Evolutionary conservation across 192 early-diverging fungal species (phyloP).

Genomic region (Umbelopsis vinacea): DNA sequence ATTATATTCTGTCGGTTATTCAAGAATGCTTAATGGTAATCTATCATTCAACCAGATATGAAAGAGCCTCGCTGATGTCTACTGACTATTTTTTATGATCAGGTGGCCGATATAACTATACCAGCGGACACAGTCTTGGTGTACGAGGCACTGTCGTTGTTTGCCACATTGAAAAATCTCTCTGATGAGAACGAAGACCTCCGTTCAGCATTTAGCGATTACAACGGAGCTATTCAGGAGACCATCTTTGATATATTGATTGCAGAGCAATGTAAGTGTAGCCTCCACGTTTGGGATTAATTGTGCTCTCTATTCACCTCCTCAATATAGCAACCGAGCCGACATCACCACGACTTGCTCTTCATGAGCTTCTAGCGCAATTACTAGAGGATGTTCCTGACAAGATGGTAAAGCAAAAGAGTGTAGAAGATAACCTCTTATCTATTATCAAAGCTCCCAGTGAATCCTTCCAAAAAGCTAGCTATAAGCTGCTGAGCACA

Average conservation of each 20-base stretch:
- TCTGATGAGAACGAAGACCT: conserved; percentile 23
- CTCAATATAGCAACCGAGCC: not conserved
- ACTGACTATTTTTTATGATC: not conserved
- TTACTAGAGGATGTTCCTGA: conserved; percentile 31
- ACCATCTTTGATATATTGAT: conserved; percentile 3
- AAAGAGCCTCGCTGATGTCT: not conserved
- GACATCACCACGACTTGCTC: conserved; percentile 17
- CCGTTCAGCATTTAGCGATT: not conserved
- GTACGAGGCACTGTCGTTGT: conserved; percentile 23
- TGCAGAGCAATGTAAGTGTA: conserved; percentile 6
- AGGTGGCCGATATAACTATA: not conserved
- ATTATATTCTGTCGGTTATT: conserved; percentile 33
- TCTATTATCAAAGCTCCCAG: conserved; percentile 33
- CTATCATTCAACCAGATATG: not conserved
- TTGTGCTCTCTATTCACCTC: not conserved
- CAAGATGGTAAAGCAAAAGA: conserved; percentile 2
- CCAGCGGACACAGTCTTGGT: conserved; percentile 26
- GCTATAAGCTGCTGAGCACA: conserved; percentile 39
- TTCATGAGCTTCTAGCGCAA: conserved; percentile 31
- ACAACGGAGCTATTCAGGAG: conserved; percentile 11
- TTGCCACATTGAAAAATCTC: conserved; percentile 9
- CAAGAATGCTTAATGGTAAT: conserved; percentile 39
- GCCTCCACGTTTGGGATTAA: no score
- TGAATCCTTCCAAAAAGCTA: conserved; percentile 44
- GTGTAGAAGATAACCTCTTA: not conserved